Base-by-base conservation (phyloP, 441 rosid genomes). In the Croton laevigatus region DNA sequence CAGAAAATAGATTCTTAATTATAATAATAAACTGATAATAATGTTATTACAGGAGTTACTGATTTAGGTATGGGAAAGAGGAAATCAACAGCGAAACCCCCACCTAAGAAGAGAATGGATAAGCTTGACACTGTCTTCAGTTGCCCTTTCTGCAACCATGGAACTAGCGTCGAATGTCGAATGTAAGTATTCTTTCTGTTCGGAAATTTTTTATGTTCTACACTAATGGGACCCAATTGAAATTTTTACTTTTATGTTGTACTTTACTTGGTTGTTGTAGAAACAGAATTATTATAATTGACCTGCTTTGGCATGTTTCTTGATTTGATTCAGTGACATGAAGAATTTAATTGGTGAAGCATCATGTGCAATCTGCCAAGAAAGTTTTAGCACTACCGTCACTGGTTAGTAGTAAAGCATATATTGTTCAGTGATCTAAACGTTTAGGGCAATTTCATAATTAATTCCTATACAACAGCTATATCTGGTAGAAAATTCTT, bases 81-180 rank as follows among this genome's bases (percentile, higher is more conserved):
- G 65, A 69, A 75, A 70, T 65, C 66, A 11, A 67, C 74, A 66
- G 74, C 75, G 14, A 75, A 58, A 73, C 78, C 78, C 13, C 78
- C 70, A 6, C 73, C 78, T 58, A 69, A 69, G 61, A 75, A 75
- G 66, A 66, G 73, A 71, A 64, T 62, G 73, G 62, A 91, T 81
- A 94, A 87, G 85, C 99, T 94, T 58, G 97, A 94, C 68, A 94
- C 97, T 17, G 84, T 92, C 49, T 94, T 94, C 79, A 90, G 97
- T 58, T 94, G 98, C 59, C 99, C 99, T 32, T 94, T 94, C 64
- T 94, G 99, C 82, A 94, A 92, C 76, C 97, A 94, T 68, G 98
- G 98, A 13, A 85, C 94, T 13, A 87, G 98, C 73, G 97, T 94
- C 5, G 99, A 94, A 76, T 94, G 98, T 62, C 76, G 76, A 32